Conservation (phyloP, 2,329 filamentous ascomycete genomes). For the Zymoseptoria brevis region DNA sequence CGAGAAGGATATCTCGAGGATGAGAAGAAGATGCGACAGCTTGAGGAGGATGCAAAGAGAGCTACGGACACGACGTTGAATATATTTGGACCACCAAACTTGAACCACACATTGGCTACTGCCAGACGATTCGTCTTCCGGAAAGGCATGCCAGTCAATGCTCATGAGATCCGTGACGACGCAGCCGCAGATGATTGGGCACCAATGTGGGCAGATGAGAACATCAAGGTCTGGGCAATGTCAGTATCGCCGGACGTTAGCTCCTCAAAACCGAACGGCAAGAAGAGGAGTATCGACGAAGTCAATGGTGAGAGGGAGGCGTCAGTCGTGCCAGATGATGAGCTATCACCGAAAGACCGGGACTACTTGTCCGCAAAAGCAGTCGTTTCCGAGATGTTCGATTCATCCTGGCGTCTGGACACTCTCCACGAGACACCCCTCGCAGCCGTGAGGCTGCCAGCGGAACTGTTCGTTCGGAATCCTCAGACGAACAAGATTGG, state of each 20-base stretch:
- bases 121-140: slow-evolving; percentile 79
- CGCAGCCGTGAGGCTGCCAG: slow-evolving; percentile 57
- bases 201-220: slow-evolving; percentile 68
- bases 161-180: slow-evolving; percentile 54
- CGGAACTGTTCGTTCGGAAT: slow-evolving; percentile 62
- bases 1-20: slow-evolving; percentile 16
- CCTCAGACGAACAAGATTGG: slow-evolving; percentile 54
- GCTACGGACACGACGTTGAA: slow-evolving; percentile 41
- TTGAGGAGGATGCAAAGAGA: slow-evolving; percentile 25
- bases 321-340: slow-evolving; percentile 29
- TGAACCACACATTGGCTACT: slow-evolving; percentile 74
- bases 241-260: slow-evolving; percentile 41
- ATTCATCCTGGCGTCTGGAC: slow-evolving; percentile 67
- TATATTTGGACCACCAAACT: slow-evolving; percentile 74
- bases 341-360: slow-evolving; percentile 35
- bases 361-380: slow-evolving; percentile 41
- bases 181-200: slow-evolving; percentile 28
- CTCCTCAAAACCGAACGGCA: slow-evolving; percentile 16
- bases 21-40: slow-evolving; percentile 19
- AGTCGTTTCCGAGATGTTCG: slow-evolving; percentile 69
- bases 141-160: slow-evolving; percentile 65
- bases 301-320: slow-evolving; percentile 25
- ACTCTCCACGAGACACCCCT: slow-evolving; percentile 59
- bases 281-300: slow-evolving; percentile 31
- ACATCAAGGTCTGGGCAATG: slow-evolving; percentile 79